phyloP scores from a whole-genome alignment of 2,329 filamentous ascomycete genomes.

The Xylariomycetidae sp. region DNA sequence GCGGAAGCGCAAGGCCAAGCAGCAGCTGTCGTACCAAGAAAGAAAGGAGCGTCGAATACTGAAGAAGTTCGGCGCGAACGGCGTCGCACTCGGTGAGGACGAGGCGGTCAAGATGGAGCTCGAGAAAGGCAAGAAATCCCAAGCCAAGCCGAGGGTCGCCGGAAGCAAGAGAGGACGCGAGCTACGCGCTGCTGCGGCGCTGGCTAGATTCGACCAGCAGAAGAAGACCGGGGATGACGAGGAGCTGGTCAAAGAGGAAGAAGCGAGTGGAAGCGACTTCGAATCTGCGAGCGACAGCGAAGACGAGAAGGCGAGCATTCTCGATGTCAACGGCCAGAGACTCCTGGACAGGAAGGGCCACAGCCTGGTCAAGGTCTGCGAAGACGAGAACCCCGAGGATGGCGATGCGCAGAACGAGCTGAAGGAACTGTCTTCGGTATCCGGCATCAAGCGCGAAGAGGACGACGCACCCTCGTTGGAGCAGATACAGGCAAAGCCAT shows the following conservation, averaged over 20 bases:
- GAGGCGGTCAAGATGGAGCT: constrained; percentile 58
- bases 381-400: constrained; percentile 55
- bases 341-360: constrained; percentile 62
- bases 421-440: constrained; percentile 51
- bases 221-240: constrained; percentile 30
- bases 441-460: constrained; percentile 15
- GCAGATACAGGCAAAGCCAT: not conserved
- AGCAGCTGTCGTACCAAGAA: constrained; percentile 60
- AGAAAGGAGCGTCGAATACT: constrained; percentile 64
- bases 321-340: constrained; percentile 59
- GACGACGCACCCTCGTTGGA: constrained; percentile 6
- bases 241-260: constrained; percentile 30
- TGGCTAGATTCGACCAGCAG: constrained; percentile 63
- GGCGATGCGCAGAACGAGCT: constrained; percentile 56
- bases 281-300: constrained; percentile 38
- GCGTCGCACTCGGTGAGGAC: constrained; percentile 63
- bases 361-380: constrained; percentile 68
- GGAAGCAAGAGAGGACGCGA: constrained; percentile 69
- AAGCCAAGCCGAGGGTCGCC: constrained; percentile 66
- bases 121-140: constrained; percentile 57
- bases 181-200: constrained; percentile 67
- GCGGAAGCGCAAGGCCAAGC: constrained; percentile 49
- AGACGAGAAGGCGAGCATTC: constrained; percentile 39
- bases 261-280: constrained; percentile 28
- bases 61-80: constrained; percentile 71